phyloP scores from a whole-genome alignment of 768 basidiomycete species.

The Chalciporus chontae region DNA sequence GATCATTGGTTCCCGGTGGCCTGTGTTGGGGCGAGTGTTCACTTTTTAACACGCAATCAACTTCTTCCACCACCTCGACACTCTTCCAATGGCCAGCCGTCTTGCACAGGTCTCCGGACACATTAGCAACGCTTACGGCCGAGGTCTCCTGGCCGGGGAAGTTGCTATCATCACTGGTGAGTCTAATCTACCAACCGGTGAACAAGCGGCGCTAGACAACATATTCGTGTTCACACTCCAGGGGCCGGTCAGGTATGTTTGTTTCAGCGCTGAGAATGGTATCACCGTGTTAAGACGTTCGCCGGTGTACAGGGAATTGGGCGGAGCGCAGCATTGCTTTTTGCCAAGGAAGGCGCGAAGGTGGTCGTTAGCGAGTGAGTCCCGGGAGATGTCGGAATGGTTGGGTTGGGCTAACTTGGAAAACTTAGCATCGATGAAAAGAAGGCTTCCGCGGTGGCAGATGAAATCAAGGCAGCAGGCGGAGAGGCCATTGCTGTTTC shows the following conservation, averaged over 20 bases:
- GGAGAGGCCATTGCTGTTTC: constrained; percentile 72
- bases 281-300: background rate
- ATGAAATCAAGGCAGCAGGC: constrained; percentile 69
- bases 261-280: background rate
- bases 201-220: background rate
- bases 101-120: constrained; percentile 72
- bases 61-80: background rate
- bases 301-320: constrained; percentile 63
- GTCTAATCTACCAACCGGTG: constrained; percentile 10
- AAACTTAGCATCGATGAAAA: constrained; percentile 62
- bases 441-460: constrained; percentile 61
- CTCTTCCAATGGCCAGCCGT: constrained; percentile 45
- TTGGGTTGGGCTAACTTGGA: constrained; percentile 4
- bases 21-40: no score
- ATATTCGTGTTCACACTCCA: constrained; percentile 21
- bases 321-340: constrained; percentile 66
- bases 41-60: no score
- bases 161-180: constrained; percentile 84
- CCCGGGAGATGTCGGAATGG: background rate
- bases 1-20: no score
- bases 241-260: constrained; percentile 70
- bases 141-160: constrained; percentile 68
- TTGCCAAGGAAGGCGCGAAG: constrained; percentile 83
- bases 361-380: constrained; percentile 79
- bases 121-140: constrained; percentile 45